Evolutionary conservation across 2,329 filamentous ascomycete species (phyloP), one percentile per base, ranked within the genome.

Genomic region (Cytospora chrysosperma): DNA sequence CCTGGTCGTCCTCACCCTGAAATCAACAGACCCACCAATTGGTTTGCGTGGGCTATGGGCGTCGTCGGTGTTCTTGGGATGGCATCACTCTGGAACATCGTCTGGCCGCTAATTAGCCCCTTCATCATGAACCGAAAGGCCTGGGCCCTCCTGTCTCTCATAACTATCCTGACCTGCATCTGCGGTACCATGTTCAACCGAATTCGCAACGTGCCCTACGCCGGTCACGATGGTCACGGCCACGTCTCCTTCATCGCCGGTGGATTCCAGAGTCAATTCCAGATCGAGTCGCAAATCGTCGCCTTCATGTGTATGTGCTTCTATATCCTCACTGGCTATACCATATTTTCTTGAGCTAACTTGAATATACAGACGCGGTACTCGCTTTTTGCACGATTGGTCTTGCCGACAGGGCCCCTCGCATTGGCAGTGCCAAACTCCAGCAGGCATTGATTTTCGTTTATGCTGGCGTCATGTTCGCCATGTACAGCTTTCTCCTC

Each of bases 111-210:
- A 71, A 72, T 97, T 15, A 74, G 94, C 13, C 94, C 94, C 3
- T 72, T 97, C 65, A 75, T 97, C 40, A 91, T 93, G 76, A 97
- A 90, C 81, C 90, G 94, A 70, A 98, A 96, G 72, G 79, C 98
- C 21, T 99, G 95, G 95, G 93, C 94, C 27, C 92, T 91, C 26
- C 77, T 96, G 71, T 96, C 91, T 76, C 81, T 99, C 69, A 93
- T 98, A 71, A 83, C 88, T 17, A 93, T 99, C 67, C 85, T 99
- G 50, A 82, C 97, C 63, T 99, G 98, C 79, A 97, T 90, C 54
- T 95, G 91, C 70, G 96, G 95, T 47, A 93, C 98, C 78, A 99
- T 99, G 96, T 99, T 96, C 84, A 99, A 98, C 77, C 93, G 97
- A 74, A 99, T 99, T 73, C 87, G 96, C 70, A 94, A 95, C 75